Evolutionary conservation across 768 basidiomycete species (phyloP), one percentile per base, ranked within the genome.

Genomic region (Suillus lakei): DNA sequence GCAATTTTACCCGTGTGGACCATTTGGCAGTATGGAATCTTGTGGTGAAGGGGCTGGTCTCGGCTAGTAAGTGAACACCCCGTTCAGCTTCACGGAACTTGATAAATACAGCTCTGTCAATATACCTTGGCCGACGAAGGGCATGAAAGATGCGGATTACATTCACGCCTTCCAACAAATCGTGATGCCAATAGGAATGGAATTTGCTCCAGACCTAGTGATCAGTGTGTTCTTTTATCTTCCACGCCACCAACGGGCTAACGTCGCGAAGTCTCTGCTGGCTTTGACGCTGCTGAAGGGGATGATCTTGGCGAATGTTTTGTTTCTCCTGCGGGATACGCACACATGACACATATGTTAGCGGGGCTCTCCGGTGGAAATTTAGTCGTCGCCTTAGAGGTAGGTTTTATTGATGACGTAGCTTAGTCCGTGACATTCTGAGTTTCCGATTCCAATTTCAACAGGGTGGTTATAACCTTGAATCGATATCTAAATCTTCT

Each of bases 321-420:
- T 69, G 96, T 99, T 66, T 86, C 93, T 5, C 98, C 98, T 1
- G 86, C 89, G 21, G 98, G 96, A 5, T 99, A 95, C 76, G 95
- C 95, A 0, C 98, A 99, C 71, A 99, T 99, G 96, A 98, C 98
- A 7, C 93, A 98, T 73, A 97, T 99, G 95, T 83, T 99, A 10
- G 86, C 89, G 46, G 88, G 91, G 26, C 82, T 99, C 21, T 97
- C 97, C 28, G 86, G 87, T 9, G 98, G 98, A 3, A 92, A 89
- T 71, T 71, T 99, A 18, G 93, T 97, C 13, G 95, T 97, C 36
- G 96, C 95, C 2, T 86, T 99, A 48, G 98, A 99, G 86, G 97
- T 97, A 64, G 56, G 80, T 64, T 41, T n/a, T n/a, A 34, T 41
- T 34, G 43, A 62, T 18, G 38, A 28, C 9, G 39, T 36, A 12